phyloP scores from a whole-genome alignment of 148 eudicot genomes.

The Bassia scoparia region DNA sequence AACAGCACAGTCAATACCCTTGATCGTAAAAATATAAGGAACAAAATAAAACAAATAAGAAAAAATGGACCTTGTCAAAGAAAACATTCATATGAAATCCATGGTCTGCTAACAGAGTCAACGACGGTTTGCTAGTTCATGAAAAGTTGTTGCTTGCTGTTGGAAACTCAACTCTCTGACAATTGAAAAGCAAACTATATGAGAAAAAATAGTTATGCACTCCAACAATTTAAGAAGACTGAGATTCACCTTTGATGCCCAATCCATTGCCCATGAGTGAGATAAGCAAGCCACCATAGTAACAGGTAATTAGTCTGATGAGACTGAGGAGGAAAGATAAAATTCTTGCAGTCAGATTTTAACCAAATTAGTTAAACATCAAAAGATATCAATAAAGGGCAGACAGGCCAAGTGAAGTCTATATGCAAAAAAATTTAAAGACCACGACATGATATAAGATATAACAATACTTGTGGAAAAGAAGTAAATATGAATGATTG shows the following conservation, averaged over 20 bases:
- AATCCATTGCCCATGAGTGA: constrained; percentile 98
- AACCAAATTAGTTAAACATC: background rate
- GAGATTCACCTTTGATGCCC: constrained; percentile 78
- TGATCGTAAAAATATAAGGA: background rate
- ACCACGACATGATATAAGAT: background rate
- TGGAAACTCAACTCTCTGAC: constrained; percentile 89
- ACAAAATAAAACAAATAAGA: background rate
- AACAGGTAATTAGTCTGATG: constrained; percentile 82
- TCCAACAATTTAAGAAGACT: constrained; percentile 6
- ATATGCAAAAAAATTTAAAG: background rate
- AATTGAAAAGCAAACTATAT: constrained; percentile 18
- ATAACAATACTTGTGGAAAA: background rate
- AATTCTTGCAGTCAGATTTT: constrained; percentile 7
- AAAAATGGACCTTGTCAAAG: constrained; percentile 79
- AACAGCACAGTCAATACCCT: background rate
- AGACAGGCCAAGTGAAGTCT: background rate
- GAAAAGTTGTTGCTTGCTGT: constrained; percentile 71
- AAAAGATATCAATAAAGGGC: background rate
- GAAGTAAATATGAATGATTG: background rate
- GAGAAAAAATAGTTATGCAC: background rate
- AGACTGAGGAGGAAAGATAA: constrained; percentile 38
- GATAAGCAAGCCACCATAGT: constrained; percentile 83
- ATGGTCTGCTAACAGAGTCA: constrained; percentile 62
- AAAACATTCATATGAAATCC: constrained; percentile 52
- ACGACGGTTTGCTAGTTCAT: constrained; percentile 71